phyloP scores from a whole-genome alignment of 768 basidiomycete species.

The Leucocoprinus birnbaumii region DNA sequence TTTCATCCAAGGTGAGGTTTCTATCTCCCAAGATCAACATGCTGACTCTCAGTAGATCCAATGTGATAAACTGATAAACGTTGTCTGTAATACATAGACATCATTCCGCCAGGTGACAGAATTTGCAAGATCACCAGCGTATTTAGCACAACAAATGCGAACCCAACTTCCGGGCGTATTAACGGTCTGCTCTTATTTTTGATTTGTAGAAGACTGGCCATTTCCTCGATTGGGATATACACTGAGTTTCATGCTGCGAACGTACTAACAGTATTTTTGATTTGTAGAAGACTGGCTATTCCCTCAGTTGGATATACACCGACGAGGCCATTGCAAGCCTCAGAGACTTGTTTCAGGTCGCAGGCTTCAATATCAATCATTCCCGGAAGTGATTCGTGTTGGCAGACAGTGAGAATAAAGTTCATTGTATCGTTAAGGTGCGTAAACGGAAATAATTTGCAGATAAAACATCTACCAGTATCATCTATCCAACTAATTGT shows the following conservation, averaged over 20 bases:
- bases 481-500: no score
- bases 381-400: conserved; percentile 91
- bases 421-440: no score
- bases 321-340: conserved; percentile 87
- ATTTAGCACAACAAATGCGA: conserved; percentile 88
- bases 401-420: conserved; percentile 94
- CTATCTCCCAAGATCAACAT: conserved; percentile 83
- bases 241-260: conserved; percentile 79
- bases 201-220: conserved; percentile 95
- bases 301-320: conserved; percentile 86
- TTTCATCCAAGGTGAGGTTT: conserved; percentile 94
- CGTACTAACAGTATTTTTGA: conserved; percentile 87
- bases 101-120: conserved; percentile 72
- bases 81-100: conserved; percentile 87
- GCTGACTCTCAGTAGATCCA: conserved; percentile 86
- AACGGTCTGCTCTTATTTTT: conserved; percentile 87
- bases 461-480: no score
- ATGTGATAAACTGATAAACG: conserved; percentile 94
- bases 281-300: conserved; percentile 89
- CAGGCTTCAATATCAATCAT: conserved; percentile 97
- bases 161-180: conserved; percentile 93
- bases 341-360: conserved; percentile 78
- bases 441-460: no score
- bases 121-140: conserved; percentile 90
- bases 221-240: conserved; percentile 97